Base-by-base conservation (phyloP, 345 rosid genomes). In the Cardamine chenopodiifolia region DNA sequence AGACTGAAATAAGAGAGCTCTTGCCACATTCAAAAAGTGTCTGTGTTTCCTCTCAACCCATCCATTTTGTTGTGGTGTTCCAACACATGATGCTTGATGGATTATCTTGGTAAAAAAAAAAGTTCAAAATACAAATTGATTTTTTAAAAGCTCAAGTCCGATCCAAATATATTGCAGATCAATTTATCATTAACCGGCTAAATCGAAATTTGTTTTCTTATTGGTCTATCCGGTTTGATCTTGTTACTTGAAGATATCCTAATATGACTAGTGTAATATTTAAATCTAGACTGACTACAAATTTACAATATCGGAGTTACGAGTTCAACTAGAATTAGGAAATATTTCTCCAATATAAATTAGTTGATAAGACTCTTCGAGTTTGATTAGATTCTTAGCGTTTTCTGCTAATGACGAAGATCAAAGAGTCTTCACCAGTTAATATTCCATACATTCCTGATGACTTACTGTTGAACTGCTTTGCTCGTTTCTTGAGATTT, bases 391-490 rank as follows among this genome's bases (percentile, higher is more conserved):
- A 13, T 26, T 31, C 10, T 26, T 3, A 7, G 7, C 31, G 7
- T 69, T 25, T 60, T 26, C 37, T 55, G 20, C 56, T 29, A 31
- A 29, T 56, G 61, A 29, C 20, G 61, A 56, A 28, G 4, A 2
- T 4, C 35, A 28, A 7, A 26, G 6, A 26, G 19, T 54, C 55
- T 56, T 40, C 54, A 56, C 55, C 14, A 14, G 40, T 69, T 18
- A 10, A 8, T 56, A 12, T 68, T 1, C 35, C 13, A 9, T 3
- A 44, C 31, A 32, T 70, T 14, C 74, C 32, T 3, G 17, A 70
- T 44, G 75, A 71, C 35, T 0, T 49, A 15, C 13, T 70, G 2
- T 58, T 47, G 35, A 58, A 58, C 28, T 70, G 57, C 25, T 45
- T 60, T 60, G 75, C 50, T 0, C 19, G 39, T n/a, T 26, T 39